Evolutionary conservation across 345 rosid genomes (phyloP).

Genomic region (Linum trigynum): DNA sequence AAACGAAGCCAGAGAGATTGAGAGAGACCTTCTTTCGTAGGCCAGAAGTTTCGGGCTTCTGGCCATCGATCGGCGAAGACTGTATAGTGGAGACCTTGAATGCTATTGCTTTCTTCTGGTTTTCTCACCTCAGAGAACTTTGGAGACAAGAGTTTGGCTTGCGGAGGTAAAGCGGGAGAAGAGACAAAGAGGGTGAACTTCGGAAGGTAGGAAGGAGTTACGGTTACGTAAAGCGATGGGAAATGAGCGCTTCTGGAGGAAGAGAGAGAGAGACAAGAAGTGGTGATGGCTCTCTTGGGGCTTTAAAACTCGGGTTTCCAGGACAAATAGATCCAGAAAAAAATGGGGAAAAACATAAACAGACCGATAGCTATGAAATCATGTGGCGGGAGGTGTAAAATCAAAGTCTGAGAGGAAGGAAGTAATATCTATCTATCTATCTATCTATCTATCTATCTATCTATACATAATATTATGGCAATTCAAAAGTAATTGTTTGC

Average conservation of each 20-base stretch:
- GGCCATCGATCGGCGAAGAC: conserved; percentile 72
- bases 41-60: conserved; percentile 98
- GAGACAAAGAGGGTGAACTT: neutral
- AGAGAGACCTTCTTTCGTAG: conserved; percentile 88
- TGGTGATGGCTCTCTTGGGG: neutral
- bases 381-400: neutral
- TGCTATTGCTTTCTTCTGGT: conserved; percentile 33
- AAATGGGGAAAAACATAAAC: neutral
- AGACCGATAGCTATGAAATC: neutral
- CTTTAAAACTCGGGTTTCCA: neutral
- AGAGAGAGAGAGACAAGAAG: neutral
- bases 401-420: no score
- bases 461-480: no score
- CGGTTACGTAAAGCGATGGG: neutral
- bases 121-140: neutral
- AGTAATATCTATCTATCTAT: no score
- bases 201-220: neutral
- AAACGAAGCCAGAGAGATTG: neutral
- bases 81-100: conserved; percentile 56
- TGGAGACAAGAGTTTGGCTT: neutral
- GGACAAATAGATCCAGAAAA: neutral
- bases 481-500: no score
- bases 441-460: no score
- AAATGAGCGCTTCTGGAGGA: neutral
- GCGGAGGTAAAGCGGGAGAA: neutral